These are phyloP conservation scores for Zygoascus ofunaensis DNA, from an alignment of 805 yeast genomes.

Conservation along the genomic window DNA sequence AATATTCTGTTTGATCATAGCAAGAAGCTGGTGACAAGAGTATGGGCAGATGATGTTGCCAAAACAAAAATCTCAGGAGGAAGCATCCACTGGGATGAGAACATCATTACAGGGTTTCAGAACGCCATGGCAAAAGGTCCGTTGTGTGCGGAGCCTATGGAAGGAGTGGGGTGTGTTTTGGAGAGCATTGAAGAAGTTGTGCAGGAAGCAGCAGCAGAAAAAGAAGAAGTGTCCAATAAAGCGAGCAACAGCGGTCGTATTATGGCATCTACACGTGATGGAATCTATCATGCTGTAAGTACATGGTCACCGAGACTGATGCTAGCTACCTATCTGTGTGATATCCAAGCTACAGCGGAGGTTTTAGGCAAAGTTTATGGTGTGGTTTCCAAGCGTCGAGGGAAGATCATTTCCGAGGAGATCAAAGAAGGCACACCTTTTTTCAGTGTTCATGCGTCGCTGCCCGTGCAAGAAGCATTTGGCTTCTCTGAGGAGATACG, in stretches of 20 bases:
- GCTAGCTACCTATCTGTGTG: conserved; percentile 90
- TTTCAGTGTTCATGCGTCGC: conserved; percentile 71
- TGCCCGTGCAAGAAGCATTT: conserved; percentile 94
- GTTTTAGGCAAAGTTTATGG: conserved; percentile 93
- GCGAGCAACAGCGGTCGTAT: conserved; percentile 51
- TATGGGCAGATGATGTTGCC: conserved; percentile 18
- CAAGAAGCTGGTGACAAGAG: conserved; percentile 28
- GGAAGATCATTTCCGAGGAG: conserved; percentile 80
- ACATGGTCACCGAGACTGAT: conserved; percentile 83
- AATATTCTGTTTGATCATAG: conserved; percentile 58
- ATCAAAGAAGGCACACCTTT: conserved; percentile 98
- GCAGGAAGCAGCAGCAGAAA: conserved; percentile 13
- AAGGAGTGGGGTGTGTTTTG: conserved; percentile 60
- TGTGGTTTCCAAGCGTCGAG: conserved; percentile 83
- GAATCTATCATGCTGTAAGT: conserved; percentile 59
- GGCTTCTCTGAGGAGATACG: conserved; percentile 94
- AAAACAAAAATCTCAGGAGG: not conserved
- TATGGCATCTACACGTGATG: conserved; percentile 62
- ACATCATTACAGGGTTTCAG: conserved; percentile 75
- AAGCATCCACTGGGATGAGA: conserved; percentile 41
- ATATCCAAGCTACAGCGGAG: conserved; percentile 89
- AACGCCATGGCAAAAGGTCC: conserved; percentile 81
- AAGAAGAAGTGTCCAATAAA: conserved; percentile 27
- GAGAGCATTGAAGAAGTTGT: conserved; percentile 30
- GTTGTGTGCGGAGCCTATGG: conserved; percentile 74